Evolutionary conservation across 1,139 yeast genomes (phyloP), one percentile per base, ranked within the genome.

Genomic region (Sugiyamaella neomexicana): DNA sequence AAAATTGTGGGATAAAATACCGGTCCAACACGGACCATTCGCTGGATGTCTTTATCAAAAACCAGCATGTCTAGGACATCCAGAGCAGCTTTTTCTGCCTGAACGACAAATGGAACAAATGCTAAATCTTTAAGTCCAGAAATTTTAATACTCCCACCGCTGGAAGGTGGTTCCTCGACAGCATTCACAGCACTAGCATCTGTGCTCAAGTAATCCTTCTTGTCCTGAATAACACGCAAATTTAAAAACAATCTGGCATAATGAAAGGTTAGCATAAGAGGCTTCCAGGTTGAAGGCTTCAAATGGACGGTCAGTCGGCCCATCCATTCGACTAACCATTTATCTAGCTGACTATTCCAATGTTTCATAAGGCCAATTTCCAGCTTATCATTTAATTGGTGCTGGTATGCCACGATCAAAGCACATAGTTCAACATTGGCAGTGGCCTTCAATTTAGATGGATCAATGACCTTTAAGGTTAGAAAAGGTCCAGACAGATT

Each of bases 361-460:
- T 62, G 62, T 4, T 47, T 40, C 39, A 63, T 56, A 10, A 62
- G 54, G 32, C 46, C 54, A 6, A 49, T 40, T 45, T 58, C 59
- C 40, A 60, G 43, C 44, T 57, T 57, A 10, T 52, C 54, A 32
- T 50, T 49, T 32, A 62, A 54, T 31, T 63, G 65, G 20, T 60
- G 60, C 36, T 62, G 64, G 25, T 60, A 59, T 58, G 54, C 61
- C 57, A 61, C 55, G 37, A 63, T 63, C 29, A 63, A 52, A 1
- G 65, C 63, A 46, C 65, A 60, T 42, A 63, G 54, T 51, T 63
- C 66, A 20, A 63, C 63, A 50, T 63, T 63, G 38, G 66, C 65
- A 27, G 62, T 61, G 20, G 61, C 60, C 37, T 63, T 62, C 36
- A 63, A 51, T 39, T 61, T 62, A 3, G 61, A 60, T 5, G 60